Conservation (phyloP, 2,329 filamentous ascomycete species). For the Madurella mycetomatis region DNA sequence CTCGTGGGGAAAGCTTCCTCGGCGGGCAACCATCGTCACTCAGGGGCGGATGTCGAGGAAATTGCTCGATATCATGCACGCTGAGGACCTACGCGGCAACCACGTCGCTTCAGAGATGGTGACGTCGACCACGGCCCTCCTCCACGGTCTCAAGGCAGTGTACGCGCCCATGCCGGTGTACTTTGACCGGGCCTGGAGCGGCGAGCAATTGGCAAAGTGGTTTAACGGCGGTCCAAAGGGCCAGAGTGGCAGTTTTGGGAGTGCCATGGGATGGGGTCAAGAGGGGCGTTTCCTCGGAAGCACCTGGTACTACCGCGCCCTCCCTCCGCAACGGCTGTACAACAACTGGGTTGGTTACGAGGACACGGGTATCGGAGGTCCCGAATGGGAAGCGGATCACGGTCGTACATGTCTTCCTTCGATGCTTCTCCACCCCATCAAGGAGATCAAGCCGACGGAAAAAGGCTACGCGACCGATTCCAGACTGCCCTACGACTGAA, state of each 20-base stretch:
- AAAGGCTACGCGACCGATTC: slow-evolving; percentile 41
- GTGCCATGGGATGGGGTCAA: slow-evolving; percentile 56
- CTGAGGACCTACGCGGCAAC: slow-evolving; percentile 67
- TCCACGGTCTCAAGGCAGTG: slow-evolving; percentile 75
- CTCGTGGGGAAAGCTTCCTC: slow-evolving; percentile 54
- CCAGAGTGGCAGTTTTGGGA: slow-evolving; percentile 50
- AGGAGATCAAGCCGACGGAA: slow-evolving; percentile 50
- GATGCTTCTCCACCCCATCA: slow-evolving; percentile 57
- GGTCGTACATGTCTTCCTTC: slow-evolving; percentile 56
- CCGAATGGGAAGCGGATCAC: slow-evolving; percentile 51
- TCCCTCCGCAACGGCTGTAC: slow-evolving; percentile 54
- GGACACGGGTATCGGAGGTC: slow-evolving; percentile 51
- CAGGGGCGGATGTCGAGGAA: slow-evolving; percentile 68
- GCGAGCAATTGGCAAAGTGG: slow-evolving; percentile 50
- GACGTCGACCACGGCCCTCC: slow-evolving; percentile 65
- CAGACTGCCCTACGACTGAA: slow-evolving; percentile 34
- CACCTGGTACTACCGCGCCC: slow-evolving; percentile 59
- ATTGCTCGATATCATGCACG: slow-evolving; percentile 71
- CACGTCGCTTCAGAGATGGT: slow-evolving; percentile 81
- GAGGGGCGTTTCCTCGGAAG: slow-evolving; percentile 54
- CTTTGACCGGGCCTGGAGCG: slow-evolving; percentile 69
- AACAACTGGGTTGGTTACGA: slow-evolving; percentile 61
- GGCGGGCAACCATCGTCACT: slow-evolving; percentile 73
- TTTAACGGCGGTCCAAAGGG: slow-evolving; percentile 57
- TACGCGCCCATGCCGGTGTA: slow-evolving; percentile 76